Evolutionary conservation across 176 grass and related monocot genomes (phyloP).

Genomic region (Oryza glaberrima): DNA sequence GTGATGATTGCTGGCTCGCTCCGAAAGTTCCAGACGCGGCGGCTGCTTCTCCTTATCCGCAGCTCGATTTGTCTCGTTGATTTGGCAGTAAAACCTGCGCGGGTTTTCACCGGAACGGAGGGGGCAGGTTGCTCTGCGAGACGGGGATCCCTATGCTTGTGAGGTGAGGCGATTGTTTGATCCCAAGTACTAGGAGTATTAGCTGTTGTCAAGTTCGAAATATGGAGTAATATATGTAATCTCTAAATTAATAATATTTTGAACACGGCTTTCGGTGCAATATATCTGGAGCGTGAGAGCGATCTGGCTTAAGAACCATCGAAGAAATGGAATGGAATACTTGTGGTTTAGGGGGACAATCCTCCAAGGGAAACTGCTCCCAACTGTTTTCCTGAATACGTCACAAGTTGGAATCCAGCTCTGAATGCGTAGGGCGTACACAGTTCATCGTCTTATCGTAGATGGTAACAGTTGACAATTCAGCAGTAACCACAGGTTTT

Average conservation of each 20-base stretch:
- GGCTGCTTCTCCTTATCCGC: neutral
- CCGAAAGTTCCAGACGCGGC: conserved; percentile 22
- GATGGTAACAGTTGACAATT: neutral
- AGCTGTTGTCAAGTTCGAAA: conserved; percentile 26
- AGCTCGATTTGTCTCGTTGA: neutral
- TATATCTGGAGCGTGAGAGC: neutral
- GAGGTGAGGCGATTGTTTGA: neutral
- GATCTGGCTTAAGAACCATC: conserved; percentile 16
- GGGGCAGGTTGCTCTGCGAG: neutral
- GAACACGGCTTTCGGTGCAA: conserved; percentile 8
- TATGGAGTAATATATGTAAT: neutral
- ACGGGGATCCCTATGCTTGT: neutral
- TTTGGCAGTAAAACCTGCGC: neutral
- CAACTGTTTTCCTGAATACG: neutral
- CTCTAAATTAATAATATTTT: neutral
- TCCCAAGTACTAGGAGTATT: neutral
- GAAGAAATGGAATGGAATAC: conserved; percentile 5
- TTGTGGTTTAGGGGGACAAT: neutral
- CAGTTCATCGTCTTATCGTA: neutral
- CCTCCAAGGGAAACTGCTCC: conserved; percentile 16
- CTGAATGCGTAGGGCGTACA: too few relatives aligned
- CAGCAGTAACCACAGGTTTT: neutral
- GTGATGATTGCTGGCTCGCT: neutral
- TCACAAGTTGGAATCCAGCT: neutral
- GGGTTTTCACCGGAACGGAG: neutral